These are phyloP conservation scores for Apostasia shenzhenica DNA, from an alignment of 106 monocot species.

Conservation along the genomic window DNA sequence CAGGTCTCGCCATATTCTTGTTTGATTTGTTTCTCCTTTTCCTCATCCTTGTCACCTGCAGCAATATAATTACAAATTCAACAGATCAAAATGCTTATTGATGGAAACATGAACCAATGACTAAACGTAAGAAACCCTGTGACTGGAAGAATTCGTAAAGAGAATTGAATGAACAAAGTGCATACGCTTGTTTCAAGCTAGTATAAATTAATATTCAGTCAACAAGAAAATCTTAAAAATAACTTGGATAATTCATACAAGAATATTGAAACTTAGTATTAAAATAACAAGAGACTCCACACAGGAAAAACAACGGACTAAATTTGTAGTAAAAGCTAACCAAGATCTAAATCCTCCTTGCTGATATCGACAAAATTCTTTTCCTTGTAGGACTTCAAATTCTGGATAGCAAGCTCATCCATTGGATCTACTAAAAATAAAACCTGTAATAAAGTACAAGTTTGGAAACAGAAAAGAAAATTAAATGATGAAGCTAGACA, in stretches of 20 bases:
- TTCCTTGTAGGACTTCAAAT: constrained; percentile 89
- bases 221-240: no score
- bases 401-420: constrained; percentile 90
- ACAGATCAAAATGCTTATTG: no score
- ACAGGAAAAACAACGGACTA: no score
- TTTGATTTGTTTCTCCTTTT: constrained; percentile 84
- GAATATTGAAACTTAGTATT: no score
- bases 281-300: no score
- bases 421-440: constrained; percentile 89
- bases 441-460: constrained; percentile 41
- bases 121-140: no score
- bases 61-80: not conserved
- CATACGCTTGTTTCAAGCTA: no score
- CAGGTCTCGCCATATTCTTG: constrained; percentile 74
- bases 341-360: constrained; percentile 96
- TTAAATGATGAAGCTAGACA: not conserved
- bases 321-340: constrained; percentile 21
- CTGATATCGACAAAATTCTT: constrained; percentile 98
- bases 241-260: no score
- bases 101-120: no score
- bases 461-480: not conserved
- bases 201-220: no score
- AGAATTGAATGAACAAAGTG: no score
- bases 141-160: no score
- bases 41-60: constrained; percentile 88